A percentile compares a stretch with the other conserved stretches of the same genome.
phyloP scores from a whole-genome alignment of 371 early-diverging fungal species.

The Haplosporangium sp. region DNA sequence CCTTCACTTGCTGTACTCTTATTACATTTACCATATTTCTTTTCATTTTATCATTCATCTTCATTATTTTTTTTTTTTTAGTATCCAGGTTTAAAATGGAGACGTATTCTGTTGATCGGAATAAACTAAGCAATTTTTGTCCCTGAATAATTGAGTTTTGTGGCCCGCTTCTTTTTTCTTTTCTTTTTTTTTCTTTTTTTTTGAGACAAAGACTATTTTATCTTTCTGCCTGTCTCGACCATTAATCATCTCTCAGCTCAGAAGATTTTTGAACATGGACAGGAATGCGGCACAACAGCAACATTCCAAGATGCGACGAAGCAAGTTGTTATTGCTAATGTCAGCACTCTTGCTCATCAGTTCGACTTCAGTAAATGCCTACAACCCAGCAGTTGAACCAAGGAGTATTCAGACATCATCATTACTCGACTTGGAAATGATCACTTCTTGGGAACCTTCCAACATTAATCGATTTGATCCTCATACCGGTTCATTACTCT shows the following conservation, averaged over 20 bases:
- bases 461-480: conserved; percentile 44
- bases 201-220: not conserved
- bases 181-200: not conserved
- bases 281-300: not conserved
- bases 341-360: not conserved
- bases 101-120: too few species aligned
- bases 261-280: not conserved
- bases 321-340: not conserved
- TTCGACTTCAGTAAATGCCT: not conserved
- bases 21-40: too few species aligned
- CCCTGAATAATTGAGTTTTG: not conserved
- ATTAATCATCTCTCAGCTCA: too few species aligned
- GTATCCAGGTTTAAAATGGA: too few species aligned
- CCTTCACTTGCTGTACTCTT: too few species aligned
- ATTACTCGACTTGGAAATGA: conserved; percentile 31
- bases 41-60: too few species aligned
- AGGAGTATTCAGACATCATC: conserved; percentile 27
- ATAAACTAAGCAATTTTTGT: too few species aligned
- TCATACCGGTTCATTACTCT: conserved; percentile 64
- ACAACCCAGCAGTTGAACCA: not conserved
- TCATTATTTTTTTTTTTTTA: too few species aligned
- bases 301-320: not conserved
- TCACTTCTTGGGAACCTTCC: conserved; percentile 40
- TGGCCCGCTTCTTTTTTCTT: not conserved
- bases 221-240: not conserved